Evolutionary conservation across 1,284 basidiomycete genomes (phyloP).

Genomic region (Sphagnurus paluster): DNA sequence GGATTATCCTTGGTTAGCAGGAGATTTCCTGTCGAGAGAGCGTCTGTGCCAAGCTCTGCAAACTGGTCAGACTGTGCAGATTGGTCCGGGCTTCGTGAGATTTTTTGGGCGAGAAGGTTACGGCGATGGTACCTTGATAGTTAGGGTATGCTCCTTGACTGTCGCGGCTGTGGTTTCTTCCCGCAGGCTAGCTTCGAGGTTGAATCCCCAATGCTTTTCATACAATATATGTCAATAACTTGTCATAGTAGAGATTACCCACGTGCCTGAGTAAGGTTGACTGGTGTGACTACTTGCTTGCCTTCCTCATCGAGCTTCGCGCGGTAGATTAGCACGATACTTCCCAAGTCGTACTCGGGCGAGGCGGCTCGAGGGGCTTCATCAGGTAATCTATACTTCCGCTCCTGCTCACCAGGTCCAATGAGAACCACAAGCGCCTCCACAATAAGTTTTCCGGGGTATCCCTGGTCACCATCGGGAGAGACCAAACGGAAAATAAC

Average conservation of each 20-base stretch:
- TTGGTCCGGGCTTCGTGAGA: too few relatives aligned
- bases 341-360: constrained; percentile 56
- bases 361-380: constrained; percentile 16
- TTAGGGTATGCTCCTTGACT: constrained; percentile 58
- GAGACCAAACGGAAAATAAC: constrained; percentile 62
- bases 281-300: constrained; percentile 55
- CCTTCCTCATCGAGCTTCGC: constrained; percentile 51
- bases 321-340: constrained; percentile 64
- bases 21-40: constrained; percentile 54
- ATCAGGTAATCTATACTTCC: constrained; percentile 25
- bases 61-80: constrained; percentile 50
- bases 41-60: constrained; percentile 49
- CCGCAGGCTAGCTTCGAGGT: constrained; percentile 66
- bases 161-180: constrained; percentile 37
- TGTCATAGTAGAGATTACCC: background rate
- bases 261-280: constrained; percentile 71
- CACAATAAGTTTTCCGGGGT: constrained; percentile 55
- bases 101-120: background rate
- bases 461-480: constrained; percentile 67
- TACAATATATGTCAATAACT: background rate
- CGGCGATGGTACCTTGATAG: constrained; percentile 48
- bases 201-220: constrained; percentile 82
- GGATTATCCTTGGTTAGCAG: constrained; percentile 46
- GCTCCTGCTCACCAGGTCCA: constrained; percentile 40
- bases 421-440: constrained; percentile 63